Evolutionary conservation across 1,284 basidiomycete species (phyloP), one percentile per base, ranked within the genome.

Genomic region (Fomes fomentarius): DNA sequence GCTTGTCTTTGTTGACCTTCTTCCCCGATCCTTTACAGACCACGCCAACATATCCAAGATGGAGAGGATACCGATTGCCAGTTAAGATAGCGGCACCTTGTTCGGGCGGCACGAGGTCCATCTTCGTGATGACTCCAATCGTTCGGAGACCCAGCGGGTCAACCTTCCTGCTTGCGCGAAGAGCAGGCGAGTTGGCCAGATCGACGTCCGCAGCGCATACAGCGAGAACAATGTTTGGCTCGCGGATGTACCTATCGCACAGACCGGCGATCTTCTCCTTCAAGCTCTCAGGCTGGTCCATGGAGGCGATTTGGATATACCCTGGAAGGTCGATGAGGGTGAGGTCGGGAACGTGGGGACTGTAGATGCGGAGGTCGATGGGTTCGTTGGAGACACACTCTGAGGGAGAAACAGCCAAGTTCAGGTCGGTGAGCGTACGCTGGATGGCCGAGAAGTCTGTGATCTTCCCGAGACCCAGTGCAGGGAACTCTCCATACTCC

Each of bases 161-260:
- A 3, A 99, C 93, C 60, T 93, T 91, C 41, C 95, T 81, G 69
- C 93, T 96, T 0, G 97, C 95, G 33, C 95, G 81, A 41, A 99
- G 76, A 0, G 97, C 96, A 3, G 97, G 96, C 1, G 94, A 98
- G 73, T 99, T 99, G 56, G 96, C 96, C 8, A 99, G 80, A 76
- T 99, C 97, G 51, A 99, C 97, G 71, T 99, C 96, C 8, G 97
- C 96, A 2, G 96, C 93, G 68, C 96, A 99, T 8, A 99, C 94
- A 2, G 97, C 96, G 14, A 99, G 84, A 63, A 99, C 93, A 70
- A 99, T 94, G 71, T 99, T 99, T 11, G 96, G 96, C 69, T 98
- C 94, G 31, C 91, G 86, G 65, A 99, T 99, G 72, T 99, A 99
- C 71, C 89, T 94, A 58, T 98, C 96, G 73, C 96, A 98, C 0